phyloP scores from a whole-genome alignment of 176 grass and related monocot species.

The Aegilops longissima region DNA sequence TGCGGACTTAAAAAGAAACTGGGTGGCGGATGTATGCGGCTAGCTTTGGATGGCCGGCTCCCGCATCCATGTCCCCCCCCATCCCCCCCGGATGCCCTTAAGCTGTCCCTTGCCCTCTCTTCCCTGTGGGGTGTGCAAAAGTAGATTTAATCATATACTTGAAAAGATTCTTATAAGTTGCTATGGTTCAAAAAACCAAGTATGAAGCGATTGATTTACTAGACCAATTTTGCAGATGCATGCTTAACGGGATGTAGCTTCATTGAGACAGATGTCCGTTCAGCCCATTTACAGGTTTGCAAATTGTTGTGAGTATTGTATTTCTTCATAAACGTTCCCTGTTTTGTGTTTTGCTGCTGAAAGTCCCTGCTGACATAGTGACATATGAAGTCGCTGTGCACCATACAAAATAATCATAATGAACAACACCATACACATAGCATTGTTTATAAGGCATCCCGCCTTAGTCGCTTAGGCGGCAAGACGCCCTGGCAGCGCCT shows the following conservation, averaged over 20 bases:
- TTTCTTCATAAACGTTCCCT: not conserved
- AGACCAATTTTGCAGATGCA: slow-evolving; percentile 69
- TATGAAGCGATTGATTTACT: slow-evolving; percentile 18
- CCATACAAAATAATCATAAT: not conserved
- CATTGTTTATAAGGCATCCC: not conserved
- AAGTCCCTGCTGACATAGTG: slow-evolving; percentile 23
- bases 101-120: not conserved
- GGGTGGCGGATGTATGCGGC: too few species aligned
- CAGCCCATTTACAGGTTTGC: slow-evolving; percentile 85
- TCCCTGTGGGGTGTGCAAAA: not conserved
- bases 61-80: too few species aligned
- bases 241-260: slow-evolving; percentile 58
- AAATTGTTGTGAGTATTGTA: not conserved
- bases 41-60: too few species aligned
- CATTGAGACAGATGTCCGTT: slow-evolving; percentile 76
- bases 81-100: not conserved
- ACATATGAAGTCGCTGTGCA: slow-evolving; percentile 15
- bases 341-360: not conserved
- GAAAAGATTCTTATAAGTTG: not conserved
- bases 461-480: too few species aligned
- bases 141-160: not conserved
- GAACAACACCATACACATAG: not conserved
- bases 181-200: not conserved
- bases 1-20: too few species aligned
- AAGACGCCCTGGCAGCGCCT: too few species aligned